Base-by-base conservation (phyloP, 1,284 basidiomycete genomes). In the Boletellus deceptivus region DNA sequence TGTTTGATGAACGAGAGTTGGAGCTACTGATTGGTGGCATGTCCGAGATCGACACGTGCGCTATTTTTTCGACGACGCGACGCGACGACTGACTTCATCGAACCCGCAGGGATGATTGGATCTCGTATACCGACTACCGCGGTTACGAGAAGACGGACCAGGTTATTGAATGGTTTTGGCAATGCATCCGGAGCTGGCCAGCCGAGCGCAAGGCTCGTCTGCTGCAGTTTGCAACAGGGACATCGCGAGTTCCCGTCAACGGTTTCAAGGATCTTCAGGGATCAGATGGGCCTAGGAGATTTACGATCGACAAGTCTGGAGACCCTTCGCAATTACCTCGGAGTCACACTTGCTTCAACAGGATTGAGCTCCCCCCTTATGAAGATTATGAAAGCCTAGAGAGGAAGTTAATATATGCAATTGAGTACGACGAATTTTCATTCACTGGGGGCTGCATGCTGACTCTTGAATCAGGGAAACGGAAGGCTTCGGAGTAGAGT, bases 161-260 rank as follows among this genome's bases (percentile, higher is more conserved):
- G 69, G 96, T 99, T 54, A 93, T 99, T 57, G 93, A 98, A 69
- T 99, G 97, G 97, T 99, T 99, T 83, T 99, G 97, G 97, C 89
- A 98, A 75, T 95, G 93, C 64, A 91, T 99, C 52, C 86, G 91
- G 50, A 86, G 87, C 47, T 99, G 96, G 96, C 94, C 96, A 7
- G 80, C 93, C 0, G 97, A 99, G 73, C 86, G 93, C 70, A 98
- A 98, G 75, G 91, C 91, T 43, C 87, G 96, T 9, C 74, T 98
- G 52, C 72, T 97, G 45, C 96, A 99, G 71, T 98, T 99, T 70
- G 94, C 95, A 7, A 99, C 97, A 5, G 97, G 97, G 38, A 99
- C 97, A 9, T 95, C 91, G 33, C 81, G 96, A 60, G 93, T 99
- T 51, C 97, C 97, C 6, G 97, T 99, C 69, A 98, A 98, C 70